A percentile compares a stretch with the other conserved stretches of the same genome.
Evolutionary conservation across 495 filamentous ascomycete genomes (phyloP).

Genomic region (Collariella sp.): DNA sequence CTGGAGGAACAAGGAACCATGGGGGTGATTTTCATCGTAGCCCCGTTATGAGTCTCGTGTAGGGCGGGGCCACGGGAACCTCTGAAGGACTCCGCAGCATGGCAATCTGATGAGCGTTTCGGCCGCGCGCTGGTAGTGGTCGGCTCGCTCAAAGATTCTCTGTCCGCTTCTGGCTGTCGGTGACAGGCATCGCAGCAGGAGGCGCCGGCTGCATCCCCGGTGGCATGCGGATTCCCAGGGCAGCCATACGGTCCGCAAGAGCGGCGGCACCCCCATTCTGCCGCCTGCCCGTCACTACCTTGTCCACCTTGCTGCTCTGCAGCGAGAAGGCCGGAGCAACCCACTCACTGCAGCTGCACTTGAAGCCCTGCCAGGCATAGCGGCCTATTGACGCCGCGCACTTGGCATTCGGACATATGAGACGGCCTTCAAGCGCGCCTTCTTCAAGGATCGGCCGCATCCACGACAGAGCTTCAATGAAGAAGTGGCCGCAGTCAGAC

Average conservation of each 20-base stretch:
- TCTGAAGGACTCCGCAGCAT: too few species aligned
- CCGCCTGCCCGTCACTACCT: slow-evolving; percentile 32
- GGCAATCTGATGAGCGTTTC: too few species aligned
- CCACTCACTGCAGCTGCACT: slow-evolving; percentile 86
- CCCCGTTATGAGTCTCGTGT: too few species aligned
- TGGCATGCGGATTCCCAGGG: slow-evolving; percentile 29
- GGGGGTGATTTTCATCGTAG: too few species aligned
- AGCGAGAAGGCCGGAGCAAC: slow-evolving; percentile 84
- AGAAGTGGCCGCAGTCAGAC: slow-evolving; percentile 66
- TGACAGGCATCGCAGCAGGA: too few species aligned
- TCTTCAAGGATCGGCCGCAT: slow-evolving; percentile 75
- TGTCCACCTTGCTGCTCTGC: slow-evolving; percentile 72
- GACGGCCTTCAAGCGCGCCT: slow-evolving; percentile 67
- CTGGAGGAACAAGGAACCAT: too few species aligned
- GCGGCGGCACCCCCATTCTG: slow-evolving; percentile 11
- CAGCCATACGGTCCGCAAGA: slow-evolving; percentile 15
- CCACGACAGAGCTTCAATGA: slow-evolving; percentile 86
- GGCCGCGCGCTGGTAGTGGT: too few species aligned
- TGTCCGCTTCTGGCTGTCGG: too few species aligned
- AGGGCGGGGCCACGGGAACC: too few species aligned
- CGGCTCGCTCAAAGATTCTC: too few species aligned
- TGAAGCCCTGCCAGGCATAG: slow-evolving; percentile 92
- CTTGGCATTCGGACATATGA: slow-evolving; percentile 70
- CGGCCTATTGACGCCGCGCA: slow-evolving; percentile 77
- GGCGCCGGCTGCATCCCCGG: slow-evolving; percentile 12